These are phyloP conservation scores for Fraxinus greggii DNA, from an alignment of 305 asterid genomes.

Conservation along the genomic window DNA sequence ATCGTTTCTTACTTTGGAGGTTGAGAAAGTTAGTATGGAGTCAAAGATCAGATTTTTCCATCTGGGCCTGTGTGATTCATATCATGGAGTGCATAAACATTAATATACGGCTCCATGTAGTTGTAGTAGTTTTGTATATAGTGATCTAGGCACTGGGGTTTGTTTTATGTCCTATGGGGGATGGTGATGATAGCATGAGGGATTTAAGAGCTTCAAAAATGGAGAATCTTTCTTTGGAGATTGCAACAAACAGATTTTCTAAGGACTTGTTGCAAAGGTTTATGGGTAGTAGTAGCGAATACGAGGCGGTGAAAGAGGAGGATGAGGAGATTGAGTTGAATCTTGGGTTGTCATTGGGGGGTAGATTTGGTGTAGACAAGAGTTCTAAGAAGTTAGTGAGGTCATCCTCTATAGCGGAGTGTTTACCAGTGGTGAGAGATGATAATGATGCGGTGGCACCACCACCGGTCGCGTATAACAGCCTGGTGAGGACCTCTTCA, in stretches of 20 bases:
- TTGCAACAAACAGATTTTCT: slow-evolving; percentile 46
- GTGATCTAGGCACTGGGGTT: slow-evolving; percentile 10
- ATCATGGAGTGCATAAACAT: slow-evolving; percentile 34
- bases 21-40: slow-evolving; percentile 45
- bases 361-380: slow-evolving; percentile 88
- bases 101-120: slow-evolving; percentile 6
- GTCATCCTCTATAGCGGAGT: slow-evolving; percentile 77
- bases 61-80: slow-evolving; percentile 40
- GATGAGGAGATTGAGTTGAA: slow-evolving; percentile 66
- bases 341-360: slow-evolving; percentile 92
- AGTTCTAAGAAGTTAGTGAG: slow-evolving; percentile 48
- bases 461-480: slow-evolving; percentile 31
- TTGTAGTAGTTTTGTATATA: slow-evolving; percentile 3
- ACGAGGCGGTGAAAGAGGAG: slow-evolving; percentile 23
- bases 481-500: slow-evolving; percentile 64
- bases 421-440: slow-evolving; percentile 59
- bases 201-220: slow-evolving; percentile 43
- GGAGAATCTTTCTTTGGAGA: slow-evolving; percentile 62
- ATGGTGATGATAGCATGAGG: slow-evolving; percentile 41
- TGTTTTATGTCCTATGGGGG: slow-evolving; percentile 44
- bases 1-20: slow-evolving; percentile 25
- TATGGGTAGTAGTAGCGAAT: slow-evolving; percentile 41
- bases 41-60: slow-evolving; percentile 35
- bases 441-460: slow-evolving; percentile 48
- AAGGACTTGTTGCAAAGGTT: slow-evolving; percentile 72